Evolutionary conservation across 805 yeast genomes (phyloP).

Genomic region (Jamesozyma spencerorum): DNA sequence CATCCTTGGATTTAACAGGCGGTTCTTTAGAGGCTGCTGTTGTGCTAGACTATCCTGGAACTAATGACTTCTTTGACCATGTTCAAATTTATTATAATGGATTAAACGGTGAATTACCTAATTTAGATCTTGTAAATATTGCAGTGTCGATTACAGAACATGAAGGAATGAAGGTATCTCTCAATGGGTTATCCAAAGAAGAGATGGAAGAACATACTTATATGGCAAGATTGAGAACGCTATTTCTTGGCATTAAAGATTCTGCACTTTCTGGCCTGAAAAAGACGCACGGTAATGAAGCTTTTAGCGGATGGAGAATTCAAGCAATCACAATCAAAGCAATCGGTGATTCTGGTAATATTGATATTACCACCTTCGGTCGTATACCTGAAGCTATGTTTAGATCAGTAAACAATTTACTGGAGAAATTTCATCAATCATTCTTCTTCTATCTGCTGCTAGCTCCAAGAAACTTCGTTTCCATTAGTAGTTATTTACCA

Average conservation of each 20-base stretch:
- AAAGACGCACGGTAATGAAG: conserved; percentile 66
- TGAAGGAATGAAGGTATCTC: conserved; percentile 60
- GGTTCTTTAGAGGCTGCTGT: conserved; percentile 91
- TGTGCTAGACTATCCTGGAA: conserved; percentile 66
- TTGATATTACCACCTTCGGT: conserved; percentile 88
- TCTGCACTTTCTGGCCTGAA: conserved; percentile 65
- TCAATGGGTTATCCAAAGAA: conserved; percentile 49
- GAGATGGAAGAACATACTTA: conserved; percentile 42
- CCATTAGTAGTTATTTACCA: conserved; percentile 90
- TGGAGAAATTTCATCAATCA: conserved; percentile 95
- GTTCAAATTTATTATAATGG: conserved; percentile 78
- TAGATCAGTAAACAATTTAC: conserved; percentile 79
- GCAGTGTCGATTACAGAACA: conserved; percentile 66
- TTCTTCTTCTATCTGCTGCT: conserved; percentile 84
- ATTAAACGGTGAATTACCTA: conserved; percentile 90
- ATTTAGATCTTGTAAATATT: conserved; percentile 78
- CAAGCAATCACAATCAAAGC: conserved; percentile 82
- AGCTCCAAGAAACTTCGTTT: conserved; percentile 71
- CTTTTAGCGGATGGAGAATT: conserved; percentile 92
- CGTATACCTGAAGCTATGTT: conserved; percentile 80
- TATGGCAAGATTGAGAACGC: conserved; percentile 45
- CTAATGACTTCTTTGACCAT: conserved; percentile 58
- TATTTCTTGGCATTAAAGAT: conserved; percentile 56
- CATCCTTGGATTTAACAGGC: conserved; percentile 73
- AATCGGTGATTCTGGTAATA: conserved; percentile 45